phyloP scores from a whole-genome alignment of 257 asterid genomes.

The Jacaranda copaia region DNA sequence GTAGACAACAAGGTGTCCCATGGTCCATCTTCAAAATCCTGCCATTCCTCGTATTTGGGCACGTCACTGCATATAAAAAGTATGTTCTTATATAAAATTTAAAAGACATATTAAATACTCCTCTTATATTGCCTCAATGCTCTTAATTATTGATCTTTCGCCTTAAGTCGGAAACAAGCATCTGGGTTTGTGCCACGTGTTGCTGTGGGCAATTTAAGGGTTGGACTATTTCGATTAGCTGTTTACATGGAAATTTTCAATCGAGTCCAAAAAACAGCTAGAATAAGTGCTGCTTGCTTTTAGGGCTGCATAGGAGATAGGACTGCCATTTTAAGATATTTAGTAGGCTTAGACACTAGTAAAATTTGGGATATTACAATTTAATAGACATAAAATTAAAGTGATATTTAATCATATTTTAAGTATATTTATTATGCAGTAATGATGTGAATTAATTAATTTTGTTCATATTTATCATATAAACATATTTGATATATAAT shows the following conservation, averaged over 20 bases:
- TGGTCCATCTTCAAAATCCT: background rate
- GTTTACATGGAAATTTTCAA: background rate
- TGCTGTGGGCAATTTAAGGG: slow-evolving; percentile 9
- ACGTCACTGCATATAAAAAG: background rate
- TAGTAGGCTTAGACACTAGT: no score
- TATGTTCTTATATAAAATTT: background rate
- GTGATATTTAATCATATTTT: no score
- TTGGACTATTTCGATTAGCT: background rate
- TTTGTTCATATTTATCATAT: no score
- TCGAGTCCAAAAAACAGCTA: background rate
- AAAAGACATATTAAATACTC: background rate
- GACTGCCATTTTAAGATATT: no score
- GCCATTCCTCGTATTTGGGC: background rate
- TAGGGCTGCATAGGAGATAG: no score
- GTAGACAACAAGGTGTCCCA: slow-evolving; percentile 9
- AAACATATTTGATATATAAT: no score
- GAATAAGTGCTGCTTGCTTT: background rate
- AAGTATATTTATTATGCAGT: no score
- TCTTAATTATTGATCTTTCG: background rate
- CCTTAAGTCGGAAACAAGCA: background rate
- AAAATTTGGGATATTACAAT: no score
- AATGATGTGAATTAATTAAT: no score
- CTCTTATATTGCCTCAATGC: background rate
- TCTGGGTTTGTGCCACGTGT: slow-evolving; percentile 23
- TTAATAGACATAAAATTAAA: no score